phyloP scores from a whole-genome alignment of 331 rosid genomes.

The Pyrus hybrid region DNA sequence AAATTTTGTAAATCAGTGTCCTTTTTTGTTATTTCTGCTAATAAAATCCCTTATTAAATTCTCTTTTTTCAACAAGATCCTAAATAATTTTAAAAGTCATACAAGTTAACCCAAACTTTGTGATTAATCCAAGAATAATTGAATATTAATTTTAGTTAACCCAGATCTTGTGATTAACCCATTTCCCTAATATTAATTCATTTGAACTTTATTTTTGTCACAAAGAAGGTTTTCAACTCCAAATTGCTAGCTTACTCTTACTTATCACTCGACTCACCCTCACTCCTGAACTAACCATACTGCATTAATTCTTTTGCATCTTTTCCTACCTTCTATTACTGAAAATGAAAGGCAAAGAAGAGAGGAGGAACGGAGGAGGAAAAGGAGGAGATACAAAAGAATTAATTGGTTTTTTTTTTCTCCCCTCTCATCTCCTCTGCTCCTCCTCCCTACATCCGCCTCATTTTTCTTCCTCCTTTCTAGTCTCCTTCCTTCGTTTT shows the following conservation, averaged over 20 bases:
- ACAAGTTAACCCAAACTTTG: neutral
- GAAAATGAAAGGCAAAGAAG: neutral
- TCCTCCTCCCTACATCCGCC: too few relatives aligned
- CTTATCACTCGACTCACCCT: neutral
- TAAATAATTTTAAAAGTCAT: too few relatives aligned
- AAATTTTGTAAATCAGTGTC: neutral
- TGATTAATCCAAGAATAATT: neutral
- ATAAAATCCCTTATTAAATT: neutral
- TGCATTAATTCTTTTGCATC: neutral
- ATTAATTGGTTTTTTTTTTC: too few relatives aligned
- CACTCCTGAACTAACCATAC: neutral
- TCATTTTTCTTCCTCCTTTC: too few relatives aligned
- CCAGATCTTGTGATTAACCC: neutral
- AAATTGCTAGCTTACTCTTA: too few relatives aligned
- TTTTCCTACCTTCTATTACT: neutral
- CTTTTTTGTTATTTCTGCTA: neutral
- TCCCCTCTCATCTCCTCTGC: too few relatives aligned
- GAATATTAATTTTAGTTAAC: too few relatives aligned
- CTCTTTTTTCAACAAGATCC: neutral
- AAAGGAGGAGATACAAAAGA: too few relatives aligned
- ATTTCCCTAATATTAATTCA: neutral
- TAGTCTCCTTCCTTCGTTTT: too few relatives aligned
- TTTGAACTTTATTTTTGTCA: neutral
- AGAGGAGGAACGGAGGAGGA: too few relatives aligned
- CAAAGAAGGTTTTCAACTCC: neutral